Conservation (phyloP, 768 basidiomycete genomes). For the Mycena alexandri region DNA sequence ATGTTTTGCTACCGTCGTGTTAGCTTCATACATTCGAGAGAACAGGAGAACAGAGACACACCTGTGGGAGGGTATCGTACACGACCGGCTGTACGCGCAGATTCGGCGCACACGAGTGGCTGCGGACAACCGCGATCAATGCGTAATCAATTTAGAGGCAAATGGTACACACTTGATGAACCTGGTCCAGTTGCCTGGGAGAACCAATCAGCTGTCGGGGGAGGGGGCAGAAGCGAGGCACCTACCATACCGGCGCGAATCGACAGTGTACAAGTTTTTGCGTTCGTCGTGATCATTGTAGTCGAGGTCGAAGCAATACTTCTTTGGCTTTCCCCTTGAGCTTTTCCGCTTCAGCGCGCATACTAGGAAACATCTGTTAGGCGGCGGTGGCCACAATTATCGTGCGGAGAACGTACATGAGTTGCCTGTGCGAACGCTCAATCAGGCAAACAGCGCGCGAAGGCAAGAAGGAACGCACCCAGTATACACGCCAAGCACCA, state of each 20-base stretch:
- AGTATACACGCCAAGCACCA: conserved; percentile 74
- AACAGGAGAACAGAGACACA: conserved; percentile 35
- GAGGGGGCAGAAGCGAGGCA: not conserved
- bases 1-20: conserved; percentile 23
- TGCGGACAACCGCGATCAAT: conserved; percentile 41
- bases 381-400: not conserved
- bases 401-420: conserved; percentile 55
- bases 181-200: conserved; percentile 79
- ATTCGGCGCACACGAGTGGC: conserved; percentile 79
- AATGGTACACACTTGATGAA: conserved; percentile 63
- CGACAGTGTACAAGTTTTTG: conserved; percentile 64
- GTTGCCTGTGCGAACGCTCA: conserved; percentile 46
- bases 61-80: conserved; percentile 71
- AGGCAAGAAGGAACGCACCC: conserved; percentile 58
- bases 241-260: conserved; percentile 66
- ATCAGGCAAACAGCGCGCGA: not conserved
- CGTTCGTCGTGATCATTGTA: conserved; percentile 54
- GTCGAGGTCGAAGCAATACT: conserved; percentile 77
- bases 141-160: not conserved
- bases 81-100: conserved; percentile 68
- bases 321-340: conserved; percentile 52
- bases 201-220: conserved; percentile 20
- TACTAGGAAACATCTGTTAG: conserved; percentile 45
- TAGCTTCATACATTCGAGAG: too few relatives aligned
- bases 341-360: conserved; percentile 56